Evolutionary conservation across 768 basidiomycete species (phyloP), one percentile per base, ranked within the genome.

Genomic region (Russula dissimulans): DNA sequence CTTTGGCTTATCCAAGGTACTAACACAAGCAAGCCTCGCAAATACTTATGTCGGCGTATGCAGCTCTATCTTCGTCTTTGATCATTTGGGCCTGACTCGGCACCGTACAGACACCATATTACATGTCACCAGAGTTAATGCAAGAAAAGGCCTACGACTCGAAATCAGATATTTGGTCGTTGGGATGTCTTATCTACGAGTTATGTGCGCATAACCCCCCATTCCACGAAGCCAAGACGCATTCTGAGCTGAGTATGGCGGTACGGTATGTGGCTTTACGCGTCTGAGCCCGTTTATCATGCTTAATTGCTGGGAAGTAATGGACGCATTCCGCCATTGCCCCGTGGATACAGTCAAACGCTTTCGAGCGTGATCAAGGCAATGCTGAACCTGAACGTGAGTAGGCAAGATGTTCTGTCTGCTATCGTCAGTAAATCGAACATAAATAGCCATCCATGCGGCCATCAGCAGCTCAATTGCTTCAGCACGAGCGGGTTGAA

Each of bases 121-220:
- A 99, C 76, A 98, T 99, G 97, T 97, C 94, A 1, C 97, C 97
- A 0, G 95, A 99, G 72, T 80, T 98, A 38, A 92, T 97, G 83
- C 91, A 91, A 75, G 95, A 98, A 70, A 94, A 91, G 70, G 84
- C 91, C 3, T 99, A 99, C 73, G 97, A 97, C 74, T 88, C 91
- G 7, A 99, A 98, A 75, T 93, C 91, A 0, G 97, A 99, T 69
- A 97, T 99, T 50, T 99, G 97, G 97, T 95, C 92, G 4, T 79
- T 98, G 32, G 97, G 97, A 1, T 99, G 97, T 73, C 79, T 98
- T 34, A 91, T 97, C 29, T 98, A 91, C 71, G 97, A 98, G 74
- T 81, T 98, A 42, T 98, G 95, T 65, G 93, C 95, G 0, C 78
- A 94, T 55, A 89, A 89, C 67, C 94, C 94, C 0, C 94, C 93